A percentile compares a stretch with the other conserved stretches of the same genome.
phyloP scores from a whole-genome alignment of 2,329 filamentous ascomycete species.

The Thelonectria rubi region DNA sequence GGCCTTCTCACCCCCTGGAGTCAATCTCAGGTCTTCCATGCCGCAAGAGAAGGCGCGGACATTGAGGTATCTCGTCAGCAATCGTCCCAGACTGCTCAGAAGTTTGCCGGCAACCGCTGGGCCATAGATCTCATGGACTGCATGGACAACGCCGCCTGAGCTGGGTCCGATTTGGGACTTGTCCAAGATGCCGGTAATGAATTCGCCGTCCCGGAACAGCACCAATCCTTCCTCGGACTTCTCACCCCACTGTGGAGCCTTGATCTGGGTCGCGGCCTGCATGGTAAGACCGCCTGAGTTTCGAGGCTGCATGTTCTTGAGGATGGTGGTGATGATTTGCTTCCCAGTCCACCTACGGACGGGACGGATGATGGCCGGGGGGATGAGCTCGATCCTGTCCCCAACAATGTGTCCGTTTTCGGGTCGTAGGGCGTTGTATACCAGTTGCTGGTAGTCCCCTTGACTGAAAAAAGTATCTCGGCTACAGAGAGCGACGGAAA shows the following conservation, averaged over 20 bases:
- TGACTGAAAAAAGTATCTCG: slow-evolving; percentile 90
- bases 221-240: slow-evolving; percentile 82
- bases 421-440: slow-evolving; percentile 88
- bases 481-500: slow-evolving; percentile 89
- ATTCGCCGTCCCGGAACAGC: slow-evolving; percentile 84
- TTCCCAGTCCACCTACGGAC: slow-evolving; percentile 91
- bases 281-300: slow-evolving; percentile 82
- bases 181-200: slow-evolving; percentile 91
- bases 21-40: slow-evolving; percentile 93
- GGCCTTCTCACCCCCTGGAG: slow-evolving; percentile 76
- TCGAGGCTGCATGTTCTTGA: slow-evolving; percentile 88
- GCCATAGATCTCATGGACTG: slow-evolving; percentile 93
- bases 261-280: slow-evolving; percentile 80
- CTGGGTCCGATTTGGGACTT: slow-evolving; percentile 94
- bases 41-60: slow-evolving; percentile 97
- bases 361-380: slow-evolving; percentile 85
- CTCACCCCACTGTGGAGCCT: slow-evolving; percentile 80
- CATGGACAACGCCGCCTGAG: slow-evolving; percentile 87
- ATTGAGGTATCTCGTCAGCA: slow-evolving; percentile 88
- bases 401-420: slow-evolving; percentile 88
- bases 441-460: slow-evolving; percentile 90
- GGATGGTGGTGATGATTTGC: slow-evolving; percentile 89
- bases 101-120: slow-evolving; percentile 86
- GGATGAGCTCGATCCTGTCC: slow-evolving; percentile 81
- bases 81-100: slow-evolving; percentile 86